Conservation (phyloP, 163 green algal genomes). For the Chloroidium sp. region DNA sequence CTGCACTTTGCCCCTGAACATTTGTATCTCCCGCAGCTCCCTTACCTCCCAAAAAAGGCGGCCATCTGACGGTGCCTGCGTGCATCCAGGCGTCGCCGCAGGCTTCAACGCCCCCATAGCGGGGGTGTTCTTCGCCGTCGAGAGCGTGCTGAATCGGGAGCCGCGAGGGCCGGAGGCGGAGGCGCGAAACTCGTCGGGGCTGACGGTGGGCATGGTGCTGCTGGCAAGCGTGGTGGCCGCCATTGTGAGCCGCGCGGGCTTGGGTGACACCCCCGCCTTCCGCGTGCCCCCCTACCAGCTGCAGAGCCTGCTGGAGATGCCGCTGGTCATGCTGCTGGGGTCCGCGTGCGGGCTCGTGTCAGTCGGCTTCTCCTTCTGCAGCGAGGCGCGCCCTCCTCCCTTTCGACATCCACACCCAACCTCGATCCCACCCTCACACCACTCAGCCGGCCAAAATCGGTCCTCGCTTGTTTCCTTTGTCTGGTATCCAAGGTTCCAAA, state of each 20-base stretch:
- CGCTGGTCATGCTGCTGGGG: constrained; percentile 70
- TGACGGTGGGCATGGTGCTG: constrained; percentile 67
- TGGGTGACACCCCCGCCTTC: constrained; percentile 68
- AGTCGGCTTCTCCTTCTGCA: constrained; percentile 27
- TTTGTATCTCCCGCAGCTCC: no score
- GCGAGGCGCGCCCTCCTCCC: constrained; percentile 7
- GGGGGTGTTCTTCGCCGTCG: constrained; percentile 90
- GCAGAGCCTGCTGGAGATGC: constrained; percentile 50
- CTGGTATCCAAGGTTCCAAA: no score
- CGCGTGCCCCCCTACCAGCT: constrained; percentile 47
- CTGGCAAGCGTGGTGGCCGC: constrained; percentile 57
- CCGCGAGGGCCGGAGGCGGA: constrained; percentile 1
- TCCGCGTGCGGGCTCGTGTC: constrained; percentile 66
- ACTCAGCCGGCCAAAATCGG: no score
- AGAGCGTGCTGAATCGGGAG: constrained; percentile 72
- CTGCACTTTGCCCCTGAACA: no score
- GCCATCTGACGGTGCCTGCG: no score
- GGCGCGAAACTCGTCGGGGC: constrained; percentile 15
- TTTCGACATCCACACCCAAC: background rate
- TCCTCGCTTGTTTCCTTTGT: no score
- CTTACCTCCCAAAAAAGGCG: no score
- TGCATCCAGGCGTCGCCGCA: constrained; percentile 65
- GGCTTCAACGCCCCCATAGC: constrained; percentile 92
- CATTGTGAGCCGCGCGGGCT: constrained; percentile 46
- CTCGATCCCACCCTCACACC: no score